Evolutionary conservation across 202 grass and related monocot species (phyloP).

Genomic region (Sporobolus alterniflorus): DNA sequence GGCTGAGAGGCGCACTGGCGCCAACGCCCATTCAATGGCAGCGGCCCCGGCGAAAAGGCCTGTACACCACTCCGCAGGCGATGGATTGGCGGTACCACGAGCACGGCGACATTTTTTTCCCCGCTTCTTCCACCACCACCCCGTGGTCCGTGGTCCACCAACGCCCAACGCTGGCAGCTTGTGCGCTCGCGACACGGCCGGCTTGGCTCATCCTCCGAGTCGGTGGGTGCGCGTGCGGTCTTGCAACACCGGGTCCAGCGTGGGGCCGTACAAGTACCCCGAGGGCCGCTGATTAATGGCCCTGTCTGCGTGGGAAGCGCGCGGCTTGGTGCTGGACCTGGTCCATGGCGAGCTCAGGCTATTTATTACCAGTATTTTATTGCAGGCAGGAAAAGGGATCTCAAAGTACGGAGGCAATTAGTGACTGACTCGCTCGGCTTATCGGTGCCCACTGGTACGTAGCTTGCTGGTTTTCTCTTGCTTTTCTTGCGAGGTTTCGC

Average conservation of each 20-base stretch:
- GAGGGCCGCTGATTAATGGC: constrained; percentile 33
- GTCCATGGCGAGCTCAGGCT: not conserved
- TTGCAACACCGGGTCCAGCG: constrained; percentile 26
- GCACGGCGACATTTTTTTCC: too few species aligned
- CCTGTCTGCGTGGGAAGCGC: not conserved
- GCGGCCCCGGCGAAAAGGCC: too few species aligned
- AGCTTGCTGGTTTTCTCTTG: not conserved
- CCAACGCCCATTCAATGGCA: too few species aligned
- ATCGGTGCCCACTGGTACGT: not conserved
- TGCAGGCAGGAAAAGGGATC: too few species aligned
- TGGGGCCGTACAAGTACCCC: not conserved
- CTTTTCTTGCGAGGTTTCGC: constrained; percentile 25
- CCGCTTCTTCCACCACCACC: not conserved
- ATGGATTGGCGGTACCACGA: too few species aligned
- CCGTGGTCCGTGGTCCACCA: constrained; percentile 16
- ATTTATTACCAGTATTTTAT: too few species aligned
- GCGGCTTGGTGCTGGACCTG: not conserved
- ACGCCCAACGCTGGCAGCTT: not conserved
- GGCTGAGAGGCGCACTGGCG: too few species aligned
- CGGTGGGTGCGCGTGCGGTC: not conserved
- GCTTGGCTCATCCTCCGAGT: not conserved
- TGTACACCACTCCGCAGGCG: too few species aligned
- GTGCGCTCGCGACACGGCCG: not conserved
- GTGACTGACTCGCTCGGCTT: not conserved
- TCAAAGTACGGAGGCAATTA: not conserved